Evolutionary conservation across 2,329 filamentous ascomycete species (phyloP).

Genomic region (Cladorrhinum sp.): DNA sequence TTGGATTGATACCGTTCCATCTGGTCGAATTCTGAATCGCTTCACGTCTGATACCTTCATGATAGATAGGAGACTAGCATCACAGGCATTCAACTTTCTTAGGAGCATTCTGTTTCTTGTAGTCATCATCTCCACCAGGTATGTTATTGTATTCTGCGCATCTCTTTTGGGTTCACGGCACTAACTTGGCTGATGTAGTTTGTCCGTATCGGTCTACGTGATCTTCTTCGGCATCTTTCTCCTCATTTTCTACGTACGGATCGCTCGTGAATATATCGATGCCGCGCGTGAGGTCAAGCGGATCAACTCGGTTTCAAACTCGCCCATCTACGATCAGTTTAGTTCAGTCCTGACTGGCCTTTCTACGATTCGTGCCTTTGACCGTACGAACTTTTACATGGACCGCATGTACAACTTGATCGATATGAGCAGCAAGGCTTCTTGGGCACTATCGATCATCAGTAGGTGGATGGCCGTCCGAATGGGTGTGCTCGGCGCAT

Average conservation of each 20-base stretch:
- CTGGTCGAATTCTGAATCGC: conserved; percentile 42
- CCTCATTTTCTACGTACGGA: conserved; percentile 33
- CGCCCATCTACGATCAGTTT: conserved; percentile 43
- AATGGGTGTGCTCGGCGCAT: conserved; percentile 38
- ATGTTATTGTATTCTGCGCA: conserved; percentile 5
- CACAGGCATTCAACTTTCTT: conserved; percentile 31
- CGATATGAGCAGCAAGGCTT: conserved; percentile 33
- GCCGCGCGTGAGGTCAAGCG: conserved; percentile 41
- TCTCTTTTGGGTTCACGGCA: background rate
- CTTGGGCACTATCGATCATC: conserved; percentile 33
- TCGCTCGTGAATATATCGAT: conserved; percentile 37
- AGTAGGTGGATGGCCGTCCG: conserved; percentile 39
- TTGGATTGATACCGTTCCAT: conserved; percentile 40
- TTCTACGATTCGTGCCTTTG: conserved; percentile 41
- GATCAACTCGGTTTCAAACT: conserved; percentile 40
- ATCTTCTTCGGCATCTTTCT: conserved; percentile 37
- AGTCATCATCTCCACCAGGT: conserved; percentile 38
- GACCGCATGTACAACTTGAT: conserved; percentile 34
- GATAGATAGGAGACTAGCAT: conserved; percentile 36
- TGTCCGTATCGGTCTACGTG: conserved; percentile 36
- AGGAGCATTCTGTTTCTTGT: conserved; percentile 31
- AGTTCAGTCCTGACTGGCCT: conserved; percentile 39
- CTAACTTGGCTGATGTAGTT: conserved; percentile 16
- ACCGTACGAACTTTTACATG: conserved; percentile 37
- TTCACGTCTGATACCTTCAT: conserved; percentile 40